These are phyloP conservation scores for Nicotiana tabacum DNA, from an alignment of 257 asterid species.

Conservation along the genomic window DNA sequence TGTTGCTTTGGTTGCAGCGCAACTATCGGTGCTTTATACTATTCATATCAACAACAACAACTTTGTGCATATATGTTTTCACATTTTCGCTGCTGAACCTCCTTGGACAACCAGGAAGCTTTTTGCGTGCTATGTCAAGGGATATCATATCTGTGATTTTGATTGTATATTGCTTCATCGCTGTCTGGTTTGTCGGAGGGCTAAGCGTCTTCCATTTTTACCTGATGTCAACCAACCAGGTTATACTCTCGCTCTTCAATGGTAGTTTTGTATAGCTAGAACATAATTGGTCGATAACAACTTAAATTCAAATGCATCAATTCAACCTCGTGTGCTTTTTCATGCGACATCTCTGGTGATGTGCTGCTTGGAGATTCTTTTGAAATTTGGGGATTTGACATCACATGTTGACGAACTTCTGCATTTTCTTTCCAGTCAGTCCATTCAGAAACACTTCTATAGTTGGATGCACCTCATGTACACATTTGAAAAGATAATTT, in stretches of 20 bases:
- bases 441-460: too few relatives aligned
- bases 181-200: slow-evolving; percentile 94
- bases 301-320: too few relatives aligned
- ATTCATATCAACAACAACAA: slow-evolving; percentile 68
- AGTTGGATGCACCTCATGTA: too few relatives aligned
- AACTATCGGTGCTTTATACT: slow-evolving; percentile 76
- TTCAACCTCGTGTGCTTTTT: too few relatives aligned
- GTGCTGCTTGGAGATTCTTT: too few relatives aligned
- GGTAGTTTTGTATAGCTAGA: not conserved
- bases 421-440: too few relatives aligned
- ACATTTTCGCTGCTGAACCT: slow-evolving; percentile 73
- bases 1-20: slow-evolving; percentile 53
- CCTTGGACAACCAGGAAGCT: slow-evolving; percentile 36
- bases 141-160: slow-evolving; percentile 54
- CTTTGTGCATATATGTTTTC: slow-evolving; percentile 74
- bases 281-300: not conserved
- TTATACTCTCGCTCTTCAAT: slow-evolving; percentile 20
- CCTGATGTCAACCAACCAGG: slow-evolving; percentile 88
- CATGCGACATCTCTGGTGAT: too few relatives aligned
- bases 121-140: slow-evolving; percentile 52
- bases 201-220: slow-evolving; percentile 74
- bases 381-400: too few relatives aligned
- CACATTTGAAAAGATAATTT: too few relatives aligned
- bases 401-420: too few relatives aligned
- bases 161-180: slow-evolving; percentile 64